Evolutionary conservation across 2,329 filamentous ascomycete species (phyloP).

Genomic region (Didymella exigua): DNA sequence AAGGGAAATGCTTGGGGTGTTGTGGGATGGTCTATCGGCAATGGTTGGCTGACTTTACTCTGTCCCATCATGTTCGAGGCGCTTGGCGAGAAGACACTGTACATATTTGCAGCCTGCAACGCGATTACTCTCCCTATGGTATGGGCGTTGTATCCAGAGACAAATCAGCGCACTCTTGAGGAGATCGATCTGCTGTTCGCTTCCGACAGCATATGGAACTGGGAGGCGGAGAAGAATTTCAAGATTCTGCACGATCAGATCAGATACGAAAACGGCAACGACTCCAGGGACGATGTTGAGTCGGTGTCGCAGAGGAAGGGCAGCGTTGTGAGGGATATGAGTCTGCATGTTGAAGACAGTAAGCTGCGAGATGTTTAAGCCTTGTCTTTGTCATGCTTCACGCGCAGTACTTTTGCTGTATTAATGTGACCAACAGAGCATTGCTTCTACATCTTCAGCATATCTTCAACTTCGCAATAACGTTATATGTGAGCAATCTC

Average conservation of each 20-base stretch:
- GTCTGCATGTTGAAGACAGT: slow-evolving; percentile 12
- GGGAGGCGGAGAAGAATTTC: slow-evolving; percentile 53
- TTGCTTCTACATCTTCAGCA: not conserved
- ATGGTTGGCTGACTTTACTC: slow-evolving; percentile 64
- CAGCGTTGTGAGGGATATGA: slow-evolving; percentile 9
- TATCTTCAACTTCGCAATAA: too few species aligned
- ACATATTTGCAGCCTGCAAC: slow-evolving; percentile 74
- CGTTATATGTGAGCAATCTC: too few species aligned
- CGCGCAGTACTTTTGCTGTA: slow-evolving; percentile 1
- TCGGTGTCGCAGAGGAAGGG: slow-evolving; percentile 3
- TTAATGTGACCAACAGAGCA: not conserved
- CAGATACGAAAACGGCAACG: slow-evolving; percentile 1
- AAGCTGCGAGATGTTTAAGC: slow-evolving; percentile 4
- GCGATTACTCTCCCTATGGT: slow-evolving; percentile 70
- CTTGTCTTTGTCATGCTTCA: slow-evolving; percentile 5
- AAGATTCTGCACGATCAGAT: slow-evolving; percentile 24
- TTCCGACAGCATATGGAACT: slow-evolving; percentile 68
- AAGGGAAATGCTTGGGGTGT: slow-evolving; percentile 79
- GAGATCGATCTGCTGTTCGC: slow-evolving; percentile 78
- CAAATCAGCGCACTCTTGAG: slow-evolving; percentile 73
- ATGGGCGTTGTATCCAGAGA: slow-evolving; percentile 76
- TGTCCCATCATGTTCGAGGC: slow-evolving; percentile 58
- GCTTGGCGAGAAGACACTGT: slow-evolving; percentile 73
- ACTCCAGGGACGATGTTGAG: slow-evolving; percentile 5
- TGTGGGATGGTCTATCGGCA: slow-evolving; percentile 76